Evolutionary conservation across 1,284 basidiomycete species (phyloP), one percentile per base, ranked within the genome.

Genomic region (Caloboletus firmus): DNA sequence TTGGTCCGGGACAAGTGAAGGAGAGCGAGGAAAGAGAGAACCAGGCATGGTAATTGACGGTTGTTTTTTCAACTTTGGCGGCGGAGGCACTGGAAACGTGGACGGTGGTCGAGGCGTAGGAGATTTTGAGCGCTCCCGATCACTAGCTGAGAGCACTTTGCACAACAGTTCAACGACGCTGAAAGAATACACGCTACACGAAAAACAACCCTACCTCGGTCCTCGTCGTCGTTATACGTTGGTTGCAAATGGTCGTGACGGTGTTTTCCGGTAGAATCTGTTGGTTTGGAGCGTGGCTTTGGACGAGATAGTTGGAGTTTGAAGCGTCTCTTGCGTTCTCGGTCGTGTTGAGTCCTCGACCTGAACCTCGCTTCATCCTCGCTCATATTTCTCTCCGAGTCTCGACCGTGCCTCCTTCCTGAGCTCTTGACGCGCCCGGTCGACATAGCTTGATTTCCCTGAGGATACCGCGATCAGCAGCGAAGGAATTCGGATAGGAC

Each of bases 41-140:
- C 88, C 89, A n/a, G 88, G 89, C 88, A 91, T 91, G 1, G 82
- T 85, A 2, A 78, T 62, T 1, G 81, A 81, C 3, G 72, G 70
- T n/a, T 73, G 70, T 43, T 76, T 76, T 41, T 57, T 69, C 51
- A 59, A 64, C 60, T 39, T 71, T 63, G 34, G 72, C 20, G 61
- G 59, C 0, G 72, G 72, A 8, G 70, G 69, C 1, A 72, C 69
- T 6, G 66, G 66, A 30, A 72, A 59, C 2, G 69, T 62, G 26
- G 62, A 5, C 4, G 49, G 13, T 17, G 54, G 51, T 35, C 18
- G 56, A 45, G 46, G 54, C 4, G 40, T 6, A 39, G 72, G 70
- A 4, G 71, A 68, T 20, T 46, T 56, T n/a, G 64, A 55, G 36
- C 48, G 56, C 37, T 57, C 66, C 15, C 48, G 55, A 18, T 70